Base-by-base conservation (phyloP, 306 rosid species). In the Cucumis cinereus region DNA sequence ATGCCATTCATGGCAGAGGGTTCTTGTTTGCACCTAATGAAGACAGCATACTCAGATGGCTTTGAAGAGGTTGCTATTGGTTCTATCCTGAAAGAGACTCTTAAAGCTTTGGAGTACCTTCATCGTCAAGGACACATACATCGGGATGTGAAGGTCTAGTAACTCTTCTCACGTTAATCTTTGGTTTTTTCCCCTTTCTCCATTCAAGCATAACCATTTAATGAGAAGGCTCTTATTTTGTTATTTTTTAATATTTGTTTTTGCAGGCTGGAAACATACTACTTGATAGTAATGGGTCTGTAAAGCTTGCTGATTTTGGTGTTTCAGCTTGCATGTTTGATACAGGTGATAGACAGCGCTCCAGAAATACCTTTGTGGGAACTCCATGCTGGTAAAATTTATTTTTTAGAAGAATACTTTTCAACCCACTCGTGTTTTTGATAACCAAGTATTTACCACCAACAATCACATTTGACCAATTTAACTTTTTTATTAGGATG, bases 1-100 rank as follows among this genome's bases (percentile, higher is more conserved):
- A 95, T 95, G 99, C 93, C 97, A 4, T 95, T 92, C 80, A 89
- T 95, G 99, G 98, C 88, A 3, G 96, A 95, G 78, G 99, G 99
- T 72, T 95, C 99, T 17, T 95, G 98, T 74, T 78, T 95, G 79
- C 99, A 95, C 77, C 93, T 95, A 47, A 95, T 95, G 93, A 92
- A 95, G 80, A 84, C 88, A 23, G 97, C 99, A 0, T 92, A 92
- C 76, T 79, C 97, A 2, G 93, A 92, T 4, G 99, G 99, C 17
- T 90, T 95, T 79, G 97, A 92, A 80, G 99, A 95, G 81, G 88
- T 77, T 15, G 96, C 88, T 17, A 95, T 95, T 52, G 89, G 92
- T 77, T 92, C 97, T 43, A 78, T 95, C 5, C 81, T 95, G 8
- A 95, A 90, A 77, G 99, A 95, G 70, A 82, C 99, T 15, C 95